Base-by-base conservation (phyloP, 192 early-diverging fungal genomes). In the Coemansia sp. region DNA sequence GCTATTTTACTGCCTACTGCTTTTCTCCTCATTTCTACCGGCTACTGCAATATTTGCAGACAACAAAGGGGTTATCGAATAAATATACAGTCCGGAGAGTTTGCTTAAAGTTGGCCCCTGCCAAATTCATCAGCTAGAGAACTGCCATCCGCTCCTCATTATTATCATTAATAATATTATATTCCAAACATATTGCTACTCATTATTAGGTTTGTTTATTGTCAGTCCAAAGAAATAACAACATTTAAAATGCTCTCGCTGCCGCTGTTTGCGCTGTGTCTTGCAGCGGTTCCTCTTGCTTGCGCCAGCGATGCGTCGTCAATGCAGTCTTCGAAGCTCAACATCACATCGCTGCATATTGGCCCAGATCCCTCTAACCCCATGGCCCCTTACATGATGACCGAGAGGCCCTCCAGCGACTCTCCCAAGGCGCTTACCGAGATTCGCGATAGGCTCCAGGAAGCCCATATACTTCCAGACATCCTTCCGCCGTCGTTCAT, bases 381-480 rank as follows among this genome's bases (percentile, higher is more conserved):
- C n/a, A 39, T 70, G 46, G 69, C 62, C 2, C 69, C 63, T 4
- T 70, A 64, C 42, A 17, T 70, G 13, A 20, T 64, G 7, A 43
- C 43, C 19, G 8, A n/a, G 43, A 43, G 0, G 6, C 9, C 22
- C 43, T 0, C 49, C 19, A 16, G 25, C 43, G 43, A 51, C 38
- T 25, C 49, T 8, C 16, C 25, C 41, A 11, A 20, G 9, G 41
- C 32, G 22, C 39, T 61, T 10, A 25, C 38, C 8, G 44, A 53
- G 37, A n/a, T 40, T 7, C 57, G 44, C 20, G 58, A 65, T 11
- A 32, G 57, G 7, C 58, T 65, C 11, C 38, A 63, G 25, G 63
- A 65, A 7, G 46, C 63, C 16, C 19, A 59, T 9, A 22, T 81
- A 32, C 58, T 81, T 5, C 69, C 68, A 4, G 73, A 75, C 7